Evolutionary conservation across 2,329 filamentous ascomycete genomes (phyloP), one percentile per base, ranked within the genome.

Genomic region (Camillea tinctor): DNA sequence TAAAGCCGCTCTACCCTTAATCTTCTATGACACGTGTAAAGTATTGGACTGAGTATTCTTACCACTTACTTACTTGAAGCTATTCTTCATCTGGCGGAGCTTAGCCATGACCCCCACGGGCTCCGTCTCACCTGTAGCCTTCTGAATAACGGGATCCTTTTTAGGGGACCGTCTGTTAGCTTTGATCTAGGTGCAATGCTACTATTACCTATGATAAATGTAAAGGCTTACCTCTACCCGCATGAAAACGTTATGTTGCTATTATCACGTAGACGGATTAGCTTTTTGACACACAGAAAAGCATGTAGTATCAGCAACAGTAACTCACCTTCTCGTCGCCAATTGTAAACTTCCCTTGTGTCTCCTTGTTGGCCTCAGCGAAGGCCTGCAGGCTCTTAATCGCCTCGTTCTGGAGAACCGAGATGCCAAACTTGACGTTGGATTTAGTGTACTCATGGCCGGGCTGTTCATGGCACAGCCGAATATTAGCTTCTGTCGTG

Each of bases 371-470:
- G 61, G 84, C 81, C 57, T 91, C 86, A 1, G 92, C 90, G 74
- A 92, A 97, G 0, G 83, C 81, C 66, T 91, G 81, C 30, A 99
- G 81, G 68, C 88, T 90, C 80, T 90, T 88, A 64, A 97, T 86
- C 0, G 91, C 82, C 54, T 91, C 88, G 50, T 85, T 90, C 70
- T 91, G 87, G 58, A 89, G 79, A 17, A 98, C 89, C 1, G 88
- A 89, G 60, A 90, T 78, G 53, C 87, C 88, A 72, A 99, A 99
- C 74, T 92, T 92, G 70, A 95, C 92, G 72, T 99, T 99, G 55
- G 89, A 85, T 77, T 95, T 97, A n/a, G 95, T 99, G 79, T 99
- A 99, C 76, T 98, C 95, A 71, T 99, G 95, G 3, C 95, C 95
- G 19, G 94, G 93, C 89, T 94, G 63, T 21, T 30, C 4, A 15